Evolutionary conservation across 257 asterid genomes (phyloP).

Genomic region (Petunia axillaris): DNA sequence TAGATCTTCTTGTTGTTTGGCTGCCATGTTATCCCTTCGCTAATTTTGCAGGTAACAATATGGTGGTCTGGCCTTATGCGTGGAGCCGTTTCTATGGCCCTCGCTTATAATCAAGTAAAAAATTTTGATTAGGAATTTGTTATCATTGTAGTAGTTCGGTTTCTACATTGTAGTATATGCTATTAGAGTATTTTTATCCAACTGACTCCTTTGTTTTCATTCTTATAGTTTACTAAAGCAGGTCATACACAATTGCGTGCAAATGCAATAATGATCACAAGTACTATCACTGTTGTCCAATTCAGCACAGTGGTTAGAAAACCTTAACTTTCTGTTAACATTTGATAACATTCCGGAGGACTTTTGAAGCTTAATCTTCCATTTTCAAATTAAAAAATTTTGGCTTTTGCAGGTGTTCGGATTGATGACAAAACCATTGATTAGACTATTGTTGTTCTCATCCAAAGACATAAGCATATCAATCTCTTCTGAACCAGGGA

Average conservation of each 20-base stretch:
- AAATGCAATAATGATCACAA: conserved; percentile 86
- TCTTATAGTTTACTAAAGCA: conserved; percentile 64
- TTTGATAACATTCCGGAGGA: background rate
- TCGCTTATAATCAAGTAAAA: conserved; percentile 91
- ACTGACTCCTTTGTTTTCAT: background rate
- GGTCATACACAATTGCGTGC: conserved; percentile 73
- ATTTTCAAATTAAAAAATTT: background rate
- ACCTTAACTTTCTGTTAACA: conserved; percentile 23
- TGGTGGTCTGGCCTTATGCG: conserved; percentile 99
- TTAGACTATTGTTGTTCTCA: conserved; percentile 59
- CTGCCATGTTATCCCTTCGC: background rate
- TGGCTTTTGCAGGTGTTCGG: conserved; percentile 71
- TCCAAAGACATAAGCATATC: conserved; percentile 46
- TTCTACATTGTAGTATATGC: background rate
- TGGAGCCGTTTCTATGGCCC: conserved; percentile 98
- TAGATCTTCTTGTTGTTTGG: background rate
- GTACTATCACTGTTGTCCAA: conserved; percentile 92
- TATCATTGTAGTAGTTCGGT: background rate
- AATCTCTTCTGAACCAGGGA: conserved; percentile 63
- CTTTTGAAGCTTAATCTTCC: background rate
- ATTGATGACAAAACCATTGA: conserved; percentile 81
- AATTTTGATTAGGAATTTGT: background rate
- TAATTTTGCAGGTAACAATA: conserved; percentile 59
- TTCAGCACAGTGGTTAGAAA: conserved; percentile 86
- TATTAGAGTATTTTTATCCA: background rate